Conservation (phyloP, 345 rosid species). For the Gossypium herbaceum region DNA sequence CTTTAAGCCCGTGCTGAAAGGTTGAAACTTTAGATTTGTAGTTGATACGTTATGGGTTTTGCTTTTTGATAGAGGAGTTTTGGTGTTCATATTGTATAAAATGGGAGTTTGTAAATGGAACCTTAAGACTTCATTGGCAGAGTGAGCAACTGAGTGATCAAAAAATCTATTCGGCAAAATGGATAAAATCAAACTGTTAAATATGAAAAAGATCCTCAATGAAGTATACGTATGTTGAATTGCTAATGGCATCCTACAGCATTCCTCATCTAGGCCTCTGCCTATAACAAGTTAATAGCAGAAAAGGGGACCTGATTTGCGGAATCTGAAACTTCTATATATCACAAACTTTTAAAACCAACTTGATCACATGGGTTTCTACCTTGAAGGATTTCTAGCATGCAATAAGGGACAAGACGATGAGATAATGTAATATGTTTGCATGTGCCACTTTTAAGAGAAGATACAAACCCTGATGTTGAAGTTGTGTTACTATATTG, state of each 20-base stretch:
- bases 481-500: neutral
- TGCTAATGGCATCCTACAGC: neutral
- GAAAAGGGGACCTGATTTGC: neutral
- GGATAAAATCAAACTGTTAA: neutral
- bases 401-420: neutral
- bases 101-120: conserved; percentile 4
- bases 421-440: neutral
- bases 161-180: neutral
- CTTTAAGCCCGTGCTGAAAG: neutral
- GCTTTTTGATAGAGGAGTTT: neutral
- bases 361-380: neutral
- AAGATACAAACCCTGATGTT: neutral
- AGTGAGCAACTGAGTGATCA: neutral
- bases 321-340: no score
- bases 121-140: neutral
- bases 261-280: neutral
- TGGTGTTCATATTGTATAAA: neutral
- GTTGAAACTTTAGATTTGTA: neutral
- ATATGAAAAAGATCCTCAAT: neutral
- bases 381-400: neutral
- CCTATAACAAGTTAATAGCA: no score
- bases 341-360: neutral
- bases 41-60: neutral
- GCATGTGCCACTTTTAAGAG: neutral
- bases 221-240: neutral